Percentiles rank a stretch among this genome's conserved stretches.
These are phyloP conservation scores for Stachybotrys echinatus DNA, from an alignment of 2,329 filamentous ascomycete genomes.

Conservation along the genomic window DNA sequence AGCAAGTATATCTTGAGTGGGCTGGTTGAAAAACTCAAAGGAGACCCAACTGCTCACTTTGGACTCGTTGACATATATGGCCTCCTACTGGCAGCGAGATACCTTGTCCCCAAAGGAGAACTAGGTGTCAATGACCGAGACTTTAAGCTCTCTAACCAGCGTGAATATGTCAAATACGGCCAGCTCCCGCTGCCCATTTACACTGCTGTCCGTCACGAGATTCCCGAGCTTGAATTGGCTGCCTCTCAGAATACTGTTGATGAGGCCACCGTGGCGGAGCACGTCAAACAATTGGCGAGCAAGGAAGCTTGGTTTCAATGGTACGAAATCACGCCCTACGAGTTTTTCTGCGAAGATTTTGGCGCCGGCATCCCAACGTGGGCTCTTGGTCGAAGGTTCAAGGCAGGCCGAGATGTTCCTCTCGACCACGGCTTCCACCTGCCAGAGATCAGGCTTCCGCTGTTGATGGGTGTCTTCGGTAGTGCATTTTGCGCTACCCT, in stretches of 20 bases:
- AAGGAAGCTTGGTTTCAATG: constrained; percentile 92
- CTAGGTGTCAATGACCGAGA: constrained; percentile 67
- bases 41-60: constrained; percentile 64
- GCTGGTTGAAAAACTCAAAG: constrained; percentile 85
- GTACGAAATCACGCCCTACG: constrained; percentile 94
- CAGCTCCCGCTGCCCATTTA: constrained; percentile 89
- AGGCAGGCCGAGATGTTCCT: constrained; percentile 50
- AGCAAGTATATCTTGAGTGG: constrained; percentile 88
- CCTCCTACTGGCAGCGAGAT: constrained; percentile 72
- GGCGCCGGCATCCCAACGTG: constrained; percentile 90
- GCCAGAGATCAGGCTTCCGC: constrained; percentile 77
- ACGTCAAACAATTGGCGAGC: constrained; percentile 46
- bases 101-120: constrained; percentile 80
- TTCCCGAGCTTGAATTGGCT: constrained; percentile 56
- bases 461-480: constrained; percentile 92
- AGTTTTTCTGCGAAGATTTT: constrained; percentile 93
- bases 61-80: constrained; percentile 94
- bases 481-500: constrained; percentile 94
- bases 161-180: constrained; percentile 68
- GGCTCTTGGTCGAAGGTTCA: constrained; percentile 81
- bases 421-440: constrained; percentile 63
- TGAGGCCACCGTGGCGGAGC: constrained; percentile 30
- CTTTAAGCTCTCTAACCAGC: constrained; percentile 87
- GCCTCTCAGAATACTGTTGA: constrained; percentile 11
- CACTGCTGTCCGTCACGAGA: constrained; percentile 91